These are phyloP conservation scores for Stagonosporopsis chrysanthemi DNA, from an alignment of 2,329 filamentous ascomycete species.

Conservation along the genomic window DNA sequence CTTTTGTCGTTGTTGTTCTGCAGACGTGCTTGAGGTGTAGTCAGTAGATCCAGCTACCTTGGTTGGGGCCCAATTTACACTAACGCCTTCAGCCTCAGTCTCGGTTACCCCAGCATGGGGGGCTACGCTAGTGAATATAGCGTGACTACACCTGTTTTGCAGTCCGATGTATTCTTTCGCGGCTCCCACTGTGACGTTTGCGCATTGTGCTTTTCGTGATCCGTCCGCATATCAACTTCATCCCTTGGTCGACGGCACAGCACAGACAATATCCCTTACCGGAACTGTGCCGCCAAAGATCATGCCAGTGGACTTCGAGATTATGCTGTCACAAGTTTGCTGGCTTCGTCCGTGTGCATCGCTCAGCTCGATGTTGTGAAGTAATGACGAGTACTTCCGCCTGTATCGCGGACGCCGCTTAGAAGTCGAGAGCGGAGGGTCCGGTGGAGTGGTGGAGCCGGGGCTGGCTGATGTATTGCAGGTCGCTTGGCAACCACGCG, in stretches of 20 bases:
- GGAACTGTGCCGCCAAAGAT: background rate
- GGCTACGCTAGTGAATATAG: background rate
- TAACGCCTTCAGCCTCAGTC: slow-evolving; percentile 18
- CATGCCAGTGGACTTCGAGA: background rate
- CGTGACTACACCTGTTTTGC: slow-evolving; percentile 13
- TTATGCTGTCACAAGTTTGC: background rate
- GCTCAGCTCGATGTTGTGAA: background rate
- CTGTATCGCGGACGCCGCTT: slow-evolving; percentile 5
- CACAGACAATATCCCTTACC: background rate
- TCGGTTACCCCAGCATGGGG: slow-evolving; percentile 1
- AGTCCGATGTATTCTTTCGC: slow-evolving; percentile 1
- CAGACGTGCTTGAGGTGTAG: slow-evolving; percentile 8
- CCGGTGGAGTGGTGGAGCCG: slow-evolving; percentile 7
- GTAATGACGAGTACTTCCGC: background rate
- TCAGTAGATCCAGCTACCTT: slow-evolving; percentile 5
- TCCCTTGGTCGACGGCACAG: slow-evolving; percentile 11
- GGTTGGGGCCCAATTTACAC: slow-evolving; percentile 1
- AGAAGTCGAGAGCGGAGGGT: background rate
- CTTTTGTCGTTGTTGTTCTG: slow-evolving; percentile 4
- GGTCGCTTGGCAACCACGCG: slow-evolving; percentile 24
- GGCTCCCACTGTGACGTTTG: slow-evolving; percentile 1
- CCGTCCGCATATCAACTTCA: background rate
- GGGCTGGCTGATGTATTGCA: slow-evolving; percentile 25
- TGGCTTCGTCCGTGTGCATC: background rate
- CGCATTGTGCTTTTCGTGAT: slow-evolving; percentile 2